A percentile compares a stretch with the other conserved stretches of the same genome.
Evolutionary conservation across 2,329 filamentous ascomycete species (phyloP).

Genomic region (Trematosphaeria pertusa): DNA sequence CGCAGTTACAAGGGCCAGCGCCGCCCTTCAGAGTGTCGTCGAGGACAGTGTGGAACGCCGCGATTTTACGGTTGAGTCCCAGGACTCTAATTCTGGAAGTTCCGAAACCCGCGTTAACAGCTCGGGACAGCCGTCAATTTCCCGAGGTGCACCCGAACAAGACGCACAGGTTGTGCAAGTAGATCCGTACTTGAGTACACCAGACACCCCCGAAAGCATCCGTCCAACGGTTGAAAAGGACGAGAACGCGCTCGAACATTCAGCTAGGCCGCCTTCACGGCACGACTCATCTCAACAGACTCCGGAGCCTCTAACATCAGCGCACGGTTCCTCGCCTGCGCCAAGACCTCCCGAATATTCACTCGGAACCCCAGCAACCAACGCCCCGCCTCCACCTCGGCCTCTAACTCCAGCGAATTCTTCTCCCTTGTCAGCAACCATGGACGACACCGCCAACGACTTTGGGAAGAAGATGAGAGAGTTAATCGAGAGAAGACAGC

Average conservation of each 20-base stretch:
- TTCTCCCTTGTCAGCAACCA: constrained; percentile 21
- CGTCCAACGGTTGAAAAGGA: constrained; percentile 23
- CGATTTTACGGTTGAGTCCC: too few relatives aligned
- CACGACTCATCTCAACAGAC: constrained; percentile 44
- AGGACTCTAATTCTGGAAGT: too few relatives aligned
- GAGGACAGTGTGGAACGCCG: too few relatives aligned
- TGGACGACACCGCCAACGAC: constrained; percentile 20
- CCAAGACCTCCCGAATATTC: constrained; percentile 33
- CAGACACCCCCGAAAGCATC: constrained; percentile 27
- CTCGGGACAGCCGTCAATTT: too few relatives aligned
- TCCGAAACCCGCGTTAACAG: background rate
- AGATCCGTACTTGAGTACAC: constrained; percentile 22
- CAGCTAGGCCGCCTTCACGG: constrained; percentile 24
- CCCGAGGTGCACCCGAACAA: too few relatives aligned
- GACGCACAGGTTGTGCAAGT: constrained; percentile 32
- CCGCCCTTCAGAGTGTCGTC: too few relatives aligned
- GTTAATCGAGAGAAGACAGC: too few relatives aligned
- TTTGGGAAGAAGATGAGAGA: constrained; percentile 8
- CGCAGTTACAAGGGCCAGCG: too few relatives aligned
- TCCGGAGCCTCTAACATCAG: constrained; percentile 17
- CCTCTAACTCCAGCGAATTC: constrained; percentile 22
- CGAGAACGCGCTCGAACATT: background rate
- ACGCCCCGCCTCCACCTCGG: constrained; percentile 29
- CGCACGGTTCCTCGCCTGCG: constrained; percentile 25
- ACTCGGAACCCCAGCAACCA: constrained; percentile 21